Base-by-base conservation (phyloP, 257 asterid genomes). In the Orobanche coerulescens region DNA sequence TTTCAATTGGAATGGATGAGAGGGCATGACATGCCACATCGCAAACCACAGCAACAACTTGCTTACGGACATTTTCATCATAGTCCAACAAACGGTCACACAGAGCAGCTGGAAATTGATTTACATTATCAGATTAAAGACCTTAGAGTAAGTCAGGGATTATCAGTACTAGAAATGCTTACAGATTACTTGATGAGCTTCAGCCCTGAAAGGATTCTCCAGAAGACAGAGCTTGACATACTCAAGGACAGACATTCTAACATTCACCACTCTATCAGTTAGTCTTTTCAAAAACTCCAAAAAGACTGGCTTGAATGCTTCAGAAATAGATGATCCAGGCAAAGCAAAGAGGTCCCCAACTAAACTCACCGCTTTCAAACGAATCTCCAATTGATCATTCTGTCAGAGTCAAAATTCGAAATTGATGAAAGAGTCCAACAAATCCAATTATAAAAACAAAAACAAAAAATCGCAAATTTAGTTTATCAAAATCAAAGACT, bases 11-110 rank as follows among this genome's bases (percentile, higher is more conserved):
- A 56, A 87, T 69, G 63, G 95, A 78, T 58, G 85, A 18, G 58
- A 77, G 73, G 58, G 78, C 75, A 47, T 76, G 81, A 56, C 90
- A 84, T 39, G 91, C 94, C 39, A 87, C 88, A 64, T 90, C 97
- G 51, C 94, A 87, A 61, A 87, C 71, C 57, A 80, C 96, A 44
- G 81, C 74, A 66, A 90, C 95, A 39, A 87, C 97, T 83, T 85
- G 95, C 64, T 84, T 90, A 43, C 97, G 92, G 18, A 90, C 91
- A 73, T 83, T 85, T 66, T 90, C 96, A 74, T 85, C 97, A 55
- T 80, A 83, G 70, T 90, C 96, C 82, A 87, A 57, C 71, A 87
- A 74, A 58, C 95, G 86, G 52, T 90, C 97, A 54, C 85, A 73
- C 34, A 90, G 91, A 44, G 89, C 82, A 81, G 94, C 97, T 90